Evolutionary conservation across 768 basidiomycete species (phyloP).

Genomic region (Mycena kentingensis): DNA sequence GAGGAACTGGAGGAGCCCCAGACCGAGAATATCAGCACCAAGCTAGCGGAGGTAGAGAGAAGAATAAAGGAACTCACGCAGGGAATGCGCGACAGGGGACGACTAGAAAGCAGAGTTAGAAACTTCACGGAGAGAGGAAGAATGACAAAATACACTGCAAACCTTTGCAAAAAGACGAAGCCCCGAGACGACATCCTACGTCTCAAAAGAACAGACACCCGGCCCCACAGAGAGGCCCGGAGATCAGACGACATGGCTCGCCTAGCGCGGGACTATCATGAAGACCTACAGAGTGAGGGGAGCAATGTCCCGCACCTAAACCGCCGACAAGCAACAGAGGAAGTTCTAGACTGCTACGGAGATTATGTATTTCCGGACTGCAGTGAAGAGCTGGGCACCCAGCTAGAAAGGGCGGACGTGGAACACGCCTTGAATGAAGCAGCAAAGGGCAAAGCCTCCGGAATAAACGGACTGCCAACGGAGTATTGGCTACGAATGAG

Average conservation of each 20-base stretch:
- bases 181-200: neutral
- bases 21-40: neutral
- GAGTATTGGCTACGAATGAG: neutral
- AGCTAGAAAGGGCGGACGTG: neutral
- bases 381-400: neutral
- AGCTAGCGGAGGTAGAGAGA: neutral
- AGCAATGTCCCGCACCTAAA: too few relatives aligned
- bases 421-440: neutral
- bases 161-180: neutral
- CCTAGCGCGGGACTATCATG: slow-evolving; percentile 5
- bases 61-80: neutral
- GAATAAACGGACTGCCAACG: neutral
- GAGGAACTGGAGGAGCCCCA: neutral
- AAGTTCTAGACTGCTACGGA: neutral
- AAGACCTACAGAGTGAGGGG: slow-evolving; percentile 1
- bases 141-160: slow-evolving; percentile 1
- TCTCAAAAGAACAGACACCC: neutral
- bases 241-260: neutral
- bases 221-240: neutral
- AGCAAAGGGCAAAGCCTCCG: neutral
- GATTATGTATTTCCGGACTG: too few relatives aligned
- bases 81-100: neutral
- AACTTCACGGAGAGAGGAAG: neutral
- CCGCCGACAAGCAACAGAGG: neutral
- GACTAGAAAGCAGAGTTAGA: neutral